phyloP scores from a whole-genome alignment of 1,284 basidiomycete genomes.

The Fomitiporia mediterranea region DNA sequence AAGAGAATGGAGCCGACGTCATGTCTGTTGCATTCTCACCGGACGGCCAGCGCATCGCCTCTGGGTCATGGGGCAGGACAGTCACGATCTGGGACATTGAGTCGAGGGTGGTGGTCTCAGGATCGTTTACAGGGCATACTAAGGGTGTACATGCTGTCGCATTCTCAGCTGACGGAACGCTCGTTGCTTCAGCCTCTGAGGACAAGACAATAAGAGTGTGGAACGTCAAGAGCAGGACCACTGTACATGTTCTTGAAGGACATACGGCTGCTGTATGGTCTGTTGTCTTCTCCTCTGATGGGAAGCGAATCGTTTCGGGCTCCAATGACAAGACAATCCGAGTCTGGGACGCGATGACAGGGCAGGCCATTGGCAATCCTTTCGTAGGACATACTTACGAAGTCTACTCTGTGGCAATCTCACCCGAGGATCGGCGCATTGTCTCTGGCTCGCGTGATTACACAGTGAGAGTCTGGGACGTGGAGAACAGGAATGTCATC shows the following conservation, averaged over 20 bases:
- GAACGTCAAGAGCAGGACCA: background rate
- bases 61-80: background rate
- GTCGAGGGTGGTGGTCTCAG: background rate
- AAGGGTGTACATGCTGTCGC: background rate
- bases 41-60: background rate
- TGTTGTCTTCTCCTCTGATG: background rate
- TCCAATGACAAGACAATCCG: background rate
- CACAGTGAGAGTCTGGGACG: too few relatives aligned
- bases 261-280: background rate
- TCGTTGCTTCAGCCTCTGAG: too few relatives aligned
- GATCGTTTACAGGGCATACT: background rate
- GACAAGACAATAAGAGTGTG: background rate
- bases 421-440: constrained; percentile 19
- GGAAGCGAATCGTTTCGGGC: background rate
- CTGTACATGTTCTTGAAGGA: background rate
- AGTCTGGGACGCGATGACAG: background rate
- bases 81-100: background rate
- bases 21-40: background rate
- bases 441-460: too few relatives aligned
- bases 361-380: background rate
- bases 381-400: constrained; percentile 2
- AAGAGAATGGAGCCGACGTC: background rate
- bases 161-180: background rate
- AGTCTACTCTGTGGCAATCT: constrained; percentile 14
- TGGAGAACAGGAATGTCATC: too few relatives aligned